Evolutionary conservation across 2,329 filamentous ascomycete genomes (phyloP), one percentile per base, ranked within the genome.

Genomic region (Helminthosporium solani): DNA sequence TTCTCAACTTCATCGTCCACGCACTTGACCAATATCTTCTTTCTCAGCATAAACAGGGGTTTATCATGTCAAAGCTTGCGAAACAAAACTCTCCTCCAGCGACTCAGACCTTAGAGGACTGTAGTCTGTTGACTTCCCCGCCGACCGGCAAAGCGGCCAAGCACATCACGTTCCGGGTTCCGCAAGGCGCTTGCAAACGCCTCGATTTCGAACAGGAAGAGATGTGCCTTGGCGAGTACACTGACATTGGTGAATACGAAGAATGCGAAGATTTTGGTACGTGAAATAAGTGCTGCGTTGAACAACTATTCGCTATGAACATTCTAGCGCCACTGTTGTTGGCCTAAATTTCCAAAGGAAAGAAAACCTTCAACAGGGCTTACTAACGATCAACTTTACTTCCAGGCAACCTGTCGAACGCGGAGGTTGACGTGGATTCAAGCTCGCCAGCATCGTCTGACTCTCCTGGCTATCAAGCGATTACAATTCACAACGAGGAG

Each of bases 101-200:
- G 9, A 3, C 14, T 15, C 33, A 31, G 11, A 27, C 14, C 36
- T 23, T n/a, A 18, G 16, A 12, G 11, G 31, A 34, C 15, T 3
- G 9, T 7, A 44, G 47, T 7, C 47, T 54, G 0, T 35, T 60
- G 0, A 61, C 63, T 1, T 60, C 60, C 8, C 63, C 61, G 2
- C 46, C 53, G 1, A 65, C 60, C 0, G 56, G 49, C 19, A 34
- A 40, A 0, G 44, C 41, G 9, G 9, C 7, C 16, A 60, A 58
- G 33, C 44, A 33, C 7, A 44, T 40, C 4, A 46, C 38, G 2
- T 61, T 56, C 38, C 9, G 20, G 6, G 16, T 30, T 2, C 35
- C 21, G 11, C 35, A 38, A 15, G 20, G n/a, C 12, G n/a, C 11
- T 14, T 21, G 35, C 11, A 46, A 42, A 35, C 47, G 42, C n/a